A percentile compares a stretch with the other conserved stretches of the same genome.
Conservation (phyloP, 2,329 filamentous ascomycete species). For the Triangularia setosa region DNA sequence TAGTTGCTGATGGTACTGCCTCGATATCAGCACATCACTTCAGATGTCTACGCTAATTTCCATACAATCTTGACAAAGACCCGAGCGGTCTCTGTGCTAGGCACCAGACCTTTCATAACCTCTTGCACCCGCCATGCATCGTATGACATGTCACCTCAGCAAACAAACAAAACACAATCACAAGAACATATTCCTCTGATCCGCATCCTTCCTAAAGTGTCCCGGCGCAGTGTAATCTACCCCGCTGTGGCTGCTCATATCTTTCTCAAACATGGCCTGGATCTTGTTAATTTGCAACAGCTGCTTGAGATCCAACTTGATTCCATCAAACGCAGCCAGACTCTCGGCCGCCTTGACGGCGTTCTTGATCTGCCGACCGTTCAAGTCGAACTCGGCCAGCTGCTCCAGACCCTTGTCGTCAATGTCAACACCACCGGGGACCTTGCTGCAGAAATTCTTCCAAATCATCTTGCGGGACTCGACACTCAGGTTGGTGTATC, state of each 20-base stretch:
- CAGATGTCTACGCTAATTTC: too few relatives aligned
- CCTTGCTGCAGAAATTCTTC: slow-evolving; percentile 28
- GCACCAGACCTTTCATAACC: neutral
- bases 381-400: slow-evolving; percentile 34
- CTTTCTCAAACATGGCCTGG: slow-evolving; percentile 26
- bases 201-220: slow-evolving; percentile 20
- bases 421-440: slow-evolving; percentile 25
- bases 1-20: too few relatives aligned
- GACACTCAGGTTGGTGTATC: slow-evolving; percentile 29
- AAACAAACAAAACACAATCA: slow-evolving; percentile 13
- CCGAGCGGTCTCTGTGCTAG: neutral
- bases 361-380: slow-evolving; percentile 40
- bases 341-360: slow-evolving; percentile 28
- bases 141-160: too few relatives aligned
- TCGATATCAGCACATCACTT: too few relatives aligned
- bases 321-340: slow-evolving; percentile 22
- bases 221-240: slow-evolving; percentile 26
- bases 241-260: slow-evolving; percentile 21
- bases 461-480: slow-evolving; percentile 29
- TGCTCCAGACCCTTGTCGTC: slow-evolving; percentile 25
- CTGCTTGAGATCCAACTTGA: slow-evolving; percentile 24
- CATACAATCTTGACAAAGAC: neutral
- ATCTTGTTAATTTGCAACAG: slow-evolving; percentile 26
- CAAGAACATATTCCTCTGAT: slow-evolving; percentile 25
- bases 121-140: neutral